Percentiles rank a stretch among this genome's conserved stretches.
Conservation (phyloP, 768 basidiomycete species). For the Boletales sp. region DNA sequence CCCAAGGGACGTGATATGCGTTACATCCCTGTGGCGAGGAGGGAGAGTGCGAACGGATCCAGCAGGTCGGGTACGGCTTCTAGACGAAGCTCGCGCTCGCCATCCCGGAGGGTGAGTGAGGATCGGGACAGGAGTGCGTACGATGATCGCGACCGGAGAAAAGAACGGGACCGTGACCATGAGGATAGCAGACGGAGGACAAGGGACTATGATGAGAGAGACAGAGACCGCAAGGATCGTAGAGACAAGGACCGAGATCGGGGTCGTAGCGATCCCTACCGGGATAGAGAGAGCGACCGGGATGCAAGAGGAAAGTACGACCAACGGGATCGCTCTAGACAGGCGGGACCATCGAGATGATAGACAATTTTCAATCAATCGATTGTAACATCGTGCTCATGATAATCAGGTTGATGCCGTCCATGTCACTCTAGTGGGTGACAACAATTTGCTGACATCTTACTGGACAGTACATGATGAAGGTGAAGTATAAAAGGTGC, state of each 20-base stretch:
- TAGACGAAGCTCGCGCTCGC: constrained; percentile 46
- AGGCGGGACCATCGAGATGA: constrained; percentile 14
- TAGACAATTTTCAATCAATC: neutral
- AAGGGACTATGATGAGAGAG: constrained; percentile 9
- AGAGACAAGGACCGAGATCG: constrained; percentile 20
- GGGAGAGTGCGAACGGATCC: constrained; percentile 44
- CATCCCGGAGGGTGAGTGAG: constrained; percentile 23
- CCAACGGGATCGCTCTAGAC: constrained; percentile 13
- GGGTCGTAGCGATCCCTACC: constrained; percentile 27
- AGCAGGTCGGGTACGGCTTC: constrained; percentile 41
- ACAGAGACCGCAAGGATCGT: constrained; percentile 15
- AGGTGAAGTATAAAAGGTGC: too few species aligned
- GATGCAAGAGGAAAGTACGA: constrained; percentile 2
- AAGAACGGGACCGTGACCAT: constrained; percentile 10
- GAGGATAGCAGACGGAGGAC: constrained; percentile 11
- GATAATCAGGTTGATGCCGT: too few species aligned
- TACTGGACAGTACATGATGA: too few species aligned
- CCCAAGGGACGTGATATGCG: constrained; percentile 55
- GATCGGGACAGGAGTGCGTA: constrained; percentile 11
- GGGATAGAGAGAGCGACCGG: constrained; percentile 18
- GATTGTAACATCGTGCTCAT: too few species aligned
- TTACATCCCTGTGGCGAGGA: constrained; percentile 81
- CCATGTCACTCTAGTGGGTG: too few species aligned
- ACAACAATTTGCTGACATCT: too few species aligned
- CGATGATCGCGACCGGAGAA: constrained; percentile 14